Conservation (phyloP, 176 grass and related monocot species). For the Oryza rufipogon region DNA sequence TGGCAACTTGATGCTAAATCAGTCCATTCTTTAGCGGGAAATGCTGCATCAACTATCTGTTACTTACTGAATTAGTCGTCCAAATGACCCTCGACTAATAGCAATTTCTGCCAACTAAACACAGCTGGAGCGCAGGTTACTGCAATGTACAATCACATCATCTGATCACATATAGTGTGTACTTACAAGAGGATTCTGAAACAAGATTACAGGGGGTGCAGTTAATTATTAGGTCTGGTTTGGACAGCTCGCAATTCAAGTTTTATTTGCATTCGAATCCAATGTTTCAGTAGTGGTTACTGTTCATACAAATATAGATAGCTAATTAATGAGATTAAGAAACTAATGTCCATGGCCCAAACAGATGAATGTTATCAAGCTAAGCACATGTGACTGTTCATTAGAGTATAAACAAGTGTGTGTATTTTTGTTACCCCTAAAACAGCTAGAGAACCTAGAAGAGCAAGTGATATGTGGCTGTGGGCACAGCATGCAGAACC, state of each 20-base stretch:
- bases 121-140: neutral
- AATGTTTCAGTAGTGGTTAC: neutral
- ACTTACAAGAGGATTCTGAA: neutral
- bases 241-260: neutral
- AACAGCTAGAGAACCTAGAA: neutral
- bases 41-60: neutral
- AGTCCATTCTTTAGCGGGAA: neutral
- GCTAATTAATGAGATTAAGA: neutral
- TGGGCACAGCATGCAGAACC: constrained; percentile 8
- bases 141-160: neutral
- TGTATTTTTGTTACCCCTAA: neutral
- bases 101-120: neutral
- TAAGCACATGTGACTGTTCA: neutral
- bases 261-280: neutral
- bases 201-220: neutral
- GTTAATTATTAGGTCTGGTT: neutral
- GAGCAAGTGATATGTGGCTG: neutral
- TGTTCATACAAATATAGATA: neutral
- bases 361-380: neutral
- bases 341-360: neutral
- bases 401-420: neutral
- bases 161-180: neutral
- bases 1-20: neutral
- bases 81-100: neutral
- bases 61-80: neutral